Percentiles rank a stretch among this genome's conserved stretches.
Conservation (phyloP, 2,329 filamentous ascomycete species). For the Fusarium penzigii region DNA sequence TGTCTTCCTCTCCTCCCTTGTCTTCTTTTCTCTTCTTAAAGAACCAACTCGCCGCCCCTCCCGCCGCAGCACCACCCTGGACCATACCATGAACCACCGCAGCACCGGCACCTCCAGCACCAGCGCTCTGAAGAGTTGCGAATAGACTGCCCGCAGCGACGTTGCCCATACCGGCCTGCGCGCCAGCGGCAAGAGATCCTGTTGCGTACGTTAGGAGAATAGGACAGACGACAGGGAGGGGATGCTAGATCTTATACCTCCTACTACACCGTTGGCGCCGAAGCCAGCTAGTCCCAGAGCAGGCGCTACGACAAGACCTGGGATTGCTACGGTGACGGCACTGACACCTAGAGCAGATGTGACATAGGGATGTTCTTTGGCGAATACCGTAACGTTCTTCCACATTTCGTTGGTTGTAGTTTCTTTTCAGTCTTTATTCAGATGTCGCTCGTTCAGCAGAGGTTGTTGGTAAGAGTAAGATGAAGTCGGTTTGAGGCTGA, state of each 20-base stretch:
- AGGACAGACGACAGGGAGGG: too few species aligned
- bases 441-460: too few species aligned
- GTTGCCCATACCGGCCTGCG: conserved; percentile 31
- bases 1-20: too few species aligned
- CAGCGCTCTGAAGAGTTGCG: conserved; percentile 34
- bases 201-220: not conserved
- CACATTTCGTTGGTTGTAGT: too few species aligned
- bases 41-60: not conserved
- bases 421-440: too few species aligned
- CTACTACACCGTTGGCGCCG: conserved; percentile 12
- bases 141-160: conserved; percentile 27
- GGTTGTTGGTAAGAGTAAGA: too few species aligned
- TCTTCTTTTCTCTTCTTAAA: too few species aligned
- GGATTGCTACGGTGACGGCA: conserved; percentile 7
- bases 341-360: conserved; percentile 5
- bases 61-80: conserved; percentile 7
- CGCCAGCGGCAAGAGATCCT: conserved; percentile 28
- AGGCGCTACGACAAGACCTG: conserved; percentile 12
- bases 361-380: conserved; percentile 1
- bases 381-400: not conserved
- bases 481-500: too few species aligned
- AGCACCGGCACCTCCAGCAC: conserved; percentile 25
- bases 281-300: conserved; percentile 18
- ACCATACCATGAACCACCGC: conserved; percentile 13
- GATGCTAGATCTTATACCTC: conserved; percentile 2